Evolutionary conservation across 1,284 basidiomycete species (phyloP), one percentile per base, ranked within the genome.

Genomic region (Rhodotorula sp.): DNA sequence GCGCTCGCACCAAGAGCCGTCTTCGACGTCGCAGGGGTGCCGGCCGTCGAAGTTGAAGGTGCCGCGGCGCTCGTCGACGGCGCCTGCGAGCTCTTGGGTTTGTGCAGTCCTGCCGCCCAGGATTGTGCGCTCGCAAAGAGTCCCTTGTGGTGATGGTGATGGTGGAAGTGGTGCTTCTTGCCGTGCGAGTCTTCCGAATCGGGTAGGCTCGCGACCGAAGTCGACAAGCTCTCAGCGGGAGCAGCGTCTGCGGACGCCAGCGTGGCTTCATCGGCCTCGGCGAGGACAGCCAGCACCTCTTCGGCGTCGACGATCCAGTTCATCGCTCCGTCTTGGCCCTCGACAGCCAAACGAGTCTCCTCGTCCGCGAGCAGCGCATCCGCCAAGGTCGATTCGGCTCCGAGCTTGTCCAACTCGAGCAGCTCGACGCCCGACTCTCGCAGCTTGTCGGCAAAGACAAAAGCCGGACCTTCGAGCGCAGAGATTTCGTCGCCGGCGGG

Each of bases 271-370:
- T 60, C 76, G 71, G 24, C 71, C 72, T 15, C 24, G 22, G 46
- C 48, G 46, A 77, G 78, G 62, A 48, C 46, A 74, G 56, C 20
- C 59, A 59, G 62, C 3, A 73, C 45, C 57, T 68, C 53, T 61
- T 73, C 61, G 17, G 69, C 68, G 30, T 78, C 72, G 44, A 77
- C 74, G 33, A 77, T 59, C 79, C 80, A 81, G 5, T 49, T 59
- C 15, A 78, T 76, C 33, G 66, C 56, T 17, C 60, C 58, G 17
- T 67, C 53, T 44, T 78, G 76, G 33, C 74, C 71, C 66, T 82
- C 81, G 60, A 82, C 71, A 0, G 77, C 79, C 20, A 81, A 74
- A 12, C 73, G 68, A 42, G 76, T 70, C 22, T 64, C 45, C 15
- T 60, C 61, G 33, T 73, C 72, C 6, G 60, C 45, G 49, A 75